Percentiles rank a stretch among this genome's conserved stretches.
Conservation (phyloP, 163 green algal genomes). For the Chlamydomonas reinhardtii region DNA sequence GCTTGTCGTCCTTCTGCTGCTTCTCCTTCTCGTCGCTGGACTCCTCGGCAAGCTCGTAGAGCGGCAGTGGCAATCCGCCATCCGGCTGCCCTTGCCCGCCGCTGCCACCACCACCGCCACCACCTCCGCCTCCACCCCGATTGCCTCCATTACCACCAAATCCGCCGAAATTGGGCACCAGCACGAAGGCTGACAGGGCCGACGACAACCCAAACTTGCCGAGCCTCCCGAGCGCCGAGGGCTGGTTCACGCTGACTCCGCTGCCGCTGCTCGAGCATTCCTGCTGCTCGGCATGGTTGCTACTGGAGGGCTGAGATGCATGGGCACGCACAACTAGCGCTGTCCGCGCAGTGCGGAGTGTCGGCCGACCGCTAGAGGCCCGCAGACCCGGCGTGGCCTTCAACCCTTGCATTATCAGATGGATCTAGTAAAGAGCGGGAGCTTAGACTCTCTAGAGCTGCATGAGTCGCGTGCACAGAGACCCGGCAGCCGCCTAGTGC, state of each 20-base stretch:
- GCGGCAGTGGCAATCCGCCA: conserved; percentile 26
- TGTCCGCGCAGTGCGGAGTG: too few relatives aligned
- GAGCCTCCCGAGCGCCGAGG: neutral
- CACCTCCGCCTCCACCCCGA: conserved; percentile 47
- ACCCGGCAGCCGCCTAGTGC: neutral
- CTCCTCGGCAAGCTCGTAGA: conserved; percentile 64
- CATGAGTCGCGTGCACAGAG: conserved; percentile 1
- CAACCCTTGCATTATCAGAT: too few relatives aligned
- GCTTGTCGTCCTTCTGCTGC: conserved; percentile 49
- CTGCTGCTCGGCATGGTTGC: neutral
- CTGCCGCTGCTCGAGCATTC: conserved; percentile 42
- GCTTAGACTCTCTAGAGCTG: neutral
- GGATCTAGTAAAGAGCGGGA: too few relatives aligned
- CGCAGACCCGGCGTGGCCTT: too few relatives aligned
- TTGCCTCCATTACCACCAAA: conserved; percentile 46
- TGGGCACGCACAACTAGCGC: conserved; percentile 30
- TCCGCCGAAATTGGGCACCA: conserved; percentile 46
- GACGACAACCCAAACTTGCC: conserved; percentile 5
- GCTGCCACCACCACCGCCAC: conserved; percentile 48
- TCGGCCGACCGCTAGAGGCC: too few relatives aligned
- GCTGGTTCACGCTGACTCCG: neutral
- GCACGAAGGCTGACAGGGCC: conserved; percentile 32
- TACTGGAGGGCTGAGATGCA: neutral
- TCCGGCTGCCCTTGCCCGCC: conserved; percentile 14
- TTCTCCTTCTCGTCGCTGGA: conserved; percentile 50